These are phyloP conservation scores for Suillus sp. DNA, from an alignment of 768 basidiomycete genomes.

Conservation along the genomic window DNA sequence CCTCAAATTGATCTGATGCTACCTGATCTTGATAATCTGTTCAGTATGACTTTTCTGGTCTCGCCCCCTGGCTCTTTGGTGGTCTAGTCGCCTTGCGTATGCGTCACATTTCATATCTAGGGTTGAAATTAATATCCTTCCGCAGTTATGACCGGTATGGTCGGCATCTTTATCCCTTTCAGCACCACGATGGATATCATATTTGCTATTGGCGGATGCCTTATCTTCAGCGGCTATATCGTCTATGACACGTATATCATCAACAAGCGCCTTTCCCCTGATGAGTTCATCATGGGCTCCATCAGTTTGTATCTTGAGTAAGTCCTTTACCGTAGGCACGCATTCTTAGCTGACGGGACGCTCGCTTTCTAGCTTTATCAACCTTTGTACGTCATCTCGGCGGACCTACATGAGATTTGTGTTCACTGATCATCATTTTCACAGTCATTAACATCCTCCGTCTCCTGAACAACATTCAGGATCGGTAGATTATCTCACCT, in stretches of 20 bases:
- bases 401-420: not conserved
- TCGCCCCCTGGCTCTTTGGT: constrained; percentile 90
- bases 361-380: constrained; percentile 64
- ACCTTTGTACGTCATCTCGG: constrained; percentile 66
- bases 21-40: constrained; percentile 6
- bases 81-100: constrained; percentile 77
- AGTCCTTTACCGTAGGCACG: constrained; percentile 32
- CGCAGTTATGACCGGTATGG: constrained; percentile 76
- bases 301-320: constrained; percentile 95
- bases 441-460: constrained; percentile 85
- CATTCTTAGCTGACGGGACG: constrained; percentile 20
- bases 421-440: constrained; percentile 9
- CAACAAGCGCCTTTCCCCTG: constrained; percentile 85
- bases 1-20: not conserved
- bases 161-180: constrained; percentile 89
- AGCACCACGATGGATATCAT: constrained; percentile 77
- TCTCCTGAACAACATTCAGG: constrained; percentile 61
- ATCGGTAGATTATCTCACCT: constrained; percentile 31
- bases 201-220: constrained; percentile 73
- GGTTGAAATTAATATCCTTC: constrained; percentile 10
- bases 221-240: constrained; percentile 89
- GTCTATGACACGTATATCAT: constrained; percentile 91
- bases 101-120: constrained; percentile 23
- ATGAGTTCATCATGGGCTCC: constrained; percentile 90
- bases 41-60: constrained; percentile 91